Conservation (phyloP, 2,329 filamentous ascomycete genomes). For the Fusarium staphyleae region DNA sequence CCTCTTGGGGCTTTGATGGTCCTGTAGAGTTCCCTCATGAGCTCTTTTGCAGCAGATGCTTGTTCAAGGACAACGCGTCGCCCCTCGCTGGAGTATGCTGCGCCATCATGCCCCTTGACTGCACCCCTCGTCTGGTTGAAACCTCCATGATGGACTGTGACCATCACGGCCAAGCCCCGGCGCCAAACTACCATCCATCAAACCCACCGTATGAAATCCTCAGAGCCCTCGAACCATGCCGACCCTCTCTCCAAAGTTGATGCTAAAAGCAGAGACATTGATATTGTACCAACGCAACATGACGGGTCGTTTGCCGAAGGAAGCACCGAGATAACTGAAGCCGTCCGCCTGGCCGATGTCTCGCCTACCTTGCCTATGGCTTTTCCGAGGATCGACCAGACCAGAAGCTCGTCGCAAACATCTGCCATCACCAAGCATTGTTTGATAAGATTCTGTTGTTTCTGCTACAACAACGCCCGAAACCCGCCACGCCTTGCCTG, state of each 20-base stretch:
- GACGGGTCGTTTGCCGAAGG: slow-evolving; percentile 9
- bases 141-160: slow-evolving; percentile 12
- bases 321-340: slow-evolving; percentile 20
- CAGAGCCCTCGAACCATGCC: slow-evolving; percentile 17
- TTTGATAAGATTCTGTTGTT: slow-evolving; percentile 36
- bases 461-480: slow-evolving; percentile 32
- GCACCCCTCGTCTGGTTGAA: slow-evolving; percentile 35
- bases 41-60: slow-evolving; percentile 7
- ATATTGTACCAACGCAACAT: background rate
- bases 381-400: slow-evolving; percentile 12
- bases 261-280: slow-evolving; percentile 7
- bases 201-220: slow-evolving; percentile 15
- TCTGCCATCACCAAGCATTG: slow-evolving; percentile 28
- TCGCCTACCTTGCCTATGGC: slow-evolving; percentile 5
- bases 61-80: slow-evolving; percentile 12
- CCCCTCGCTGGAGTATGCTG: slow-evolving; percentile 25
- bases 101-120: slow-evolving; percentile 32
- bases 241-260: slow-evolving; percentile 4
- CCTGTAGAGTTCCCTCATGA: slow-evolving; percentile 20
- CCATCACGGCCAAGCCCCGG: slow-evolving; percentile 12
- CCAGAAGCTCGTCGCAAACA: slow-evolving; percentile 35
- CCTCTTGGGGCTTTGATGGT: slow-evolving; percentile 7
- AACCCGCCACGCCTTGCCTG: background rate
- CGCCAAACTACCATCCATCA: slow-evolving; percentile 19
- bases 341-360: slow-evolving; percentile 17